These are phyloP conservation scores for Melanogaster broomeanus DNA, from an alignment of 768 basidiomycete species.

Conservation along the genomic window DNA sequence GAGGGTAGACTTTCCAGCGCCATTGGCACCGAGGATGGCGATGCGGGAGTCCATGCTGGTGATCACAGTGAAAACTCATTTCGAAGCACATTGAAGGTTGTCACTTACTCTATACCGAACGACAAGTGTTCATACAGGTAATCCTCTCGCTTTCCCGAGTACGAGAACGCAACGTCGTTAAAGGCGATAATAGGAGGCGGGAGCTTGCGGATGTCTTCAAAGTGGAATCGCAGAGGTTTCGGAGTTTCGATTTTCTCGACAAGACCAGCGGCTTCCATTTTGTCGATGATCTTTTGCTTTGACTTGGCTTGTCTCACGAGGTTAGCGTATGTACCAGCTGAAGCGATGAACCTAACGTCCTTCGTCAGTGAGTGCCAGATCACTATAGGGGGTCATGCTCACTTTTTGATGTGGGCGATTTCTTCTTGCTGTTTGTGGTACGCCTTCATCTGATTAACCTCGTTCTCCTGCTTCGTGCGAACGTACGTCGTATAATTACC, in stretches of 20 bases:
- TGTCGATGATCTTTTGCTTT: constrained; percentile 99
- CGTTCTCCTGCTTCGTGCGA: constrained; percentile 94
- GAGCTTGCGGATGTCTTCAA: constrained; percentile 90
- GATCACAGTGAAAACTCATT: constrained; percentile 4
- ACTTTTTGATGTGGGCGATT: constrained; percentile 98
- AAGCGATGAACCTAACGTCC: constrained; percentile 82
- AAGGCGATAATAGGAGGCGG: constrained; percentile 98
- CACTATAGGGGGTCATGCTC: constrained; percentile 21
- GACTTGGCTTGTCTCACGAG: constrained; percentile 98
- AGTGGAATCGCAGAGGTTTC: constrained; percentile 86
- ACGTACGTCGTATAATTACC: constrained; percentile 99
- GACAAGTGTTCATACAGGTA: constrained; percentile 86
- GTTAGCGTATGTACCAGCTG: constrained; percentile 99
- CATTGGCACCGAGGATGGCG: constrained; percentile 96
- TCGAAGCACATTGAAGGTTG: constrained; percentile 1
- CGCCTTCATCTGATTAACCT: constrained; percentile 99
- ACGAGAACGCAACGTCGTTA: constrained; percentile 91
- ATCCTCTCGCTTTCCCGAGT: constrained; percentile 86
- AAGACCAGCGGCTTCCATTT: constrained; percentile 99
- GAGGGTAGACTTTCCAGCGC: constrained; percentile 91
- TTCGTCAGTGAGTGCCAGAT: constrained; percentile 9
- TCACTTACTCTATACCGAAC: constrained; percentile 96
- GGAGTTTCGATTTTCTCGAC: constrained; percentile 85
- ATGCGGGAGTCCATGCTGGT: constrained; percentile 89
- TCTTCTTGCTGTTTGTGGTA: constrained; percentile 99